These are phyloP conservation scores for Taiwanofungus camphoratus DNA, from an alignment of 1,284 basidiomycete species.

Conservation along the genomic window DNA sequence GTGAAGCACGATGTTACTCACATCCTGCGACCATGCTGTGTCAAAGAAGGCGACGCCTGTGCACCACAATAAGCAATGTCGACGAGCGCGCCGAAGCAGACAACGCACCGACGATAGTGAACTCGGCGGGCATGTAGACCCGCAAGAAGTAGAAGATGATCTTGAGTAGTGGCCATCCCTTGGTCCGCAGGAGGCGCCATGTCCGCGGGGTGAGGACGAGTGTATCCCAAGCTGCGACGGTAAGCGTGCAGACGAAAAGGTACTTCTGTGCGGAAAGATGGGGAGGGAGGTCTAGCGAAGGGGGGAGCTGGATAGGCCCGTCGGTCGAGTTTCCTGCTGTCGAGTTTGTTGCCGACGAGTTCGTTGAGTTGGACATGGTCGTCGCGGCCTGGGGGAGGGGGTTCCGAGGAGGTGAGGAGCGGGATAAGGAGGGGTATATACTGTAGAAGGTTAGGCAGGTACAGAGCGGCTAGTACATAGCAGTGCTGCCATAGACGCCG, in stretches of 20 bases:
- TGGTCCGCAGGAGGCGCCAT: constrained; percentile 61
- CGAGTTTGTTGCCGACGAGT: constrained; percentile 14
- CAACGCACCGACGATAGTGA: constrained; percentile 61
- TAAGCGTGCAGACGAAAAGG: constrained; percentile 79
- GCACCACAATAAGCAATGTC: constrained; percentile 9
- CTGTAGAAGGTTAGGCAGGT: not conserved
- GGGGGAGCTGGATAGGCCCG: constrained; percentile 33
- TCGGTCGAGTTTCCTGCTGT: constrained; percentile 11
- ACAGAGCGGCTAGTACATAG: constrained; percentile 1
- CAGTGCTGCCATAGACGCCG: not conserved
- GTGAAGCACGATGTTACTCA: constrained; percentile 26
- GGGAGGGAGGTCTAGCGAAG: constrained; percentile 61
- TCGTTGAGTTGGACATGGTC: constrained; percentile 18
- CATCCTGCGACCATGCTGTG: constrained; percentile 53
- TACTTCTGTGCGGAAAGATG: constrained; percentile 81
- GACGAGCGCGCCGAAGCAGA: not conserved
- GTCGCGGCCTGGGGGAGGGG: constrained; percentile 2
- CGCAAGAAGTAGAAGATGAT: constrained; percentile 67
- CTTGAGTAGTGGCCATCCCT: constrained; percentile 73
- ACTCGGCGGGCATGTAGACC: constrained; percentile 71
- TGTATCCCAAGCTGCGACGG: constrained; percentile 81
- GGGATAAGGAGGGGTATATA: not conserved
- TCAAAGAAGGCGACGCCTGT: constrained; percentile 77
- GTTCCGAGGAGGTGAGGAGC: not conserved
- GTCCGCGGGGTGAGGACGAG: constrained; percentile 74